Evolutionary conservation across 2,329 filamentous ascomycete genomes (phyloP).

Genomic region (Colletotrichum eremochloae): DNA sequence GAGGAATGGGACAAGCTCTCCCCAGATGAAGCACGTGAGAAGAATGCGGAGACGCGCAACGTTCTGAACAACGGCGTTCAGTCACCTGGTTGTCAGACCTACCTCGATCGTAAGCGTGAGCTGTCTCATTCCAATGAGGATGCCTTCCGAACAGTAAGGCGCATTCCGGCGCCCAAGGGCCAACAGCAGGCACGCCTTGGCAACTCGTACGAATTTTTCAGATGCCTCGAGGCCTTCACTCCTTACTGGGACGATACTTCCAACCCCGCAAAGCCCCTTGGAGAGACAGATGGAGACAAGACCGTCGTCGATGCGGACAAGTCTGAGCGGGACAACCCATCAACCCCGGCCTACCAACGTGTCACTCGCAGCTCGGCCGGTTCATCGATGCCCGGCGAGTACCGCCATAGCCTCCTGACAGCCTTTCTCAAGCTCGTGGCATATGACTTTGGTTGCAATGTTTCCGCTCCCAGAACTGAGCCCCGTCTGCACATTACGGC

Average conservation of each 20-base stretch:
- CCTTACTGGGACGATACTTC: conserved; percentile 74
- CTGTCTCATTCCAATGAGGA: conserved; percentile 68
- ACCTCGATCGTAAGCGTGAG: conserved; percentile 70
- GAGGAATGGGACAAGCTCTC: conserved; percentile 63
- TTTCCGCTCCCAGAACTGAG: conserved; percentile 68
- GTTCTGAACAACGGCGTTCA: conserved; percentile 66
- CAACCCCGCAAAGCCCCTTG: conserved; percentile 43
- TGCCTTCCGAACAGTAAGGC: conserved; percentile 72
- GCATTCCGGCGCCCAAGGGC: conserved; percentile 67
- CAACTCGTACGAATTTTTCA: conserved; percentile 76
- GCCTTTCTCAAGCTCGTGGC: conserved; percentile 74
- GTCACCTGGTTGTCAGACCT: conserved; percentile 70
- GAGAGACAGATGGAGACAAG: conserved; percentile 25
- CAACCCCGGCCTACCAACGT: conserved; percentile 6
- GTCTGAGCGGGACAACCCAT: conserved; percentile 33
- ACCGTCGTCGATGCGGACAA: conserved; percentile 39
- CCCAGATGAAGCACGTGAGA: conserved; percentile 62
- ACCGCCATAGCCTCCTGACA: conserved; percentile 67
- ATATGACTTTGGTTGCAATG: conserved; percentile 76
- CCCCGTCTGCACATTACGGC: conserved; percentile 69
- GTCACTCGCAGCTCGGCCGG: conserved; percentile 62
- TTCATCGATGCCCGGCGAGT: conserved; percentile 69
- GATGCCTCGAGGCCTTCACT: conserved; percentile 70
- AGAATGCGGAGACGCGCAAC: conserved; percentile 62
- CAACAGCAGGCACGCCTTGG: conserved; percentile 68